Evolutionary conservation across 371 early-diverging fungal genomes (phyloP), one percentile per base, ranked within the genome.

Genomic region (Mortierella polycephala): DNA sequence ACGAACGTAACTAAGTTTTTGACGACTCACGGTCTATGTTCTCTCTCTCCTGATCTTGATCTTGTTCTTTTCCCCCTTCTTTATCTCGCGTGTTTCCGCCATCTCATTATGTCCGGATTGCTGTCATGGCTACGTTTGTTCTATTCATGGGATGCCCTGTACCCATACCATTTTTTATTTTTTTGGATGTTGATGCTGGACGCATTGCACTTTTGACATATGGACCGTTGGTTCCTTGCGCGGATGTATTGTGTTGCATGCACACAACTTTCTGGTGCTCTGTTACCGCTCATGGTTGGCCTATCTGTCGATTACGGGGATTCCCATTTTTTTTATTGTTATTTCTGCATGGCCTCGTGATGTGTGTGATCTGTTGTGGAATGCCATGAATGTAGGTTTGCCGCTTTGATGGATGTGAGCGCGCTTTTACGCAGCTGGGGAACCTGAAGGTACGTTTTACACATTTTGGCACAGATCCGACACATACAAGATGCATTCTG

Each of bases 361-460:
- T 16, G 13, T 44, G 57, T 50, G 7, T 55, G 40, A 20, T 46
- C 44, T 53, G 44, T 30, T 30, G 30, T 30, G 30, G 30, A 30
- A 30, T 18, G 6, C 5, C 20, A 51, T 14, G 51, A 52, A 12
- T 41, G 54, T 50, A 71, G 70, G 64, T 74, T 14, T 74, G 74
- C 68, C 64, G 56, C 14, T 74, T 63, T 45, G 69, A 69, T 46
- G 83, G 82, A 20, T 84, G 84, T 44, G 83, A 75, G 23, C 79
- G 81, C 9, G 75, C 84, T 37, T 88, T 88, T 64, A 84, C 83
- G 57, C 87, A 89, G 65, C 84, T 86, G 52, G 89, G 88, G 3
- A 89, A 90, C 62, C 80, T 90, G 44, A 85, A 84, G 76, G 88
- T 88, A 56, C 16, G 57, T n/a, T 7, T 13, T 6, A 1, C 23